phyloP scores from a whole-genome alignment of 768 basidiomycete species.

The Pisolithus microcarpus region DNA sequence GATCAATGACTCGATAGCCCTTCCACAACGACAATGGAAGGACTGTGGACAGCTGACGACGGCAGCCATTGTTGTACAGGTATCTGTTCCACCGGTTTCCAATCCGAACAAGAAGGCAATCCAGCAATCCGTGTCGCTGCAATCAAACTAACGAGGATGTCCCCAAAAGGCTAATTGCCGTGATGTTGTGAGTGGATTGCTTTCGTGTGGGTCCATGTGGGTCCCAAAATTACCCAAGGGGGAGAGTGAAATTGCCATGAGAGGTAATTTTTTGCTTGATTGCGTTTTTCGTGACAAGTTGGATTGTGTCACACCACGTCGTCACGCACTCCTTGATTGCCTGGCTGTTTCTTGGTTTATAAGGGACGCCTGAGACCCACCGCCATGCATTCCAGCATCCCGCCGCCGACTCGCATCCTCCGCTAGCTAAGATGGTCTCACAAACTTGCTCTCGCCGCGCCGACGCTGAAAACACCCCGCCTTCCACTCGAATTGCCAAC shows the following conservation, averaged over 20 bases:
- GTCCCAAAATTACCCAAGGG: slow-evolving; percentile 22
- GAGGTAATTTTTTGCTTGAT: slow-evolving; percentile 21
- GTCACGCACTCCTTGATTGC: slow-evolving; percentile 3
- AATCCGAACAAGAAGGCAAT: not conserved
- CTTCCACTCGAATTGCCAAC: slow-evolving; percentile 5
- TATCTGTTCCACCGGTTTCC: not conserved
- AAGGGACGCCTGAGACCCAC: slow-evolving; percentile 12
- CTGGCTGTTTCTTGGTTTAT: slow-evolving; percentile 10
- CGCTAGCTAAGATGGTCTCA: slow-evolving; percentile 21
- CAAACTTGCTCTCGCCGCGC: slow-evolving; percentile 16
- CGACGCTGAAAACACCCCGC: slow-evolving; percentile 31
- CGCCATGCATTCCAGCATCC: slow-evolving; percentile 4
- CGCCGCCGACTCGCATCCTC: slow-evolving; percentile 4
- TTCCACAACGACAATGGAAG: too few species aligned
- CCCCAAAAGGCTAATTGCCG: not conserved
- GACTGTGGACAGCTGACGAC: too few species aligned
- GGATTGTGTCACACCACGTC: slow-evolving; percentile 18
- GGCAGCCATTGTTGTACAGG: too few species aligned
- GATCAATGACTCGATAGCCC: too few species aligned
- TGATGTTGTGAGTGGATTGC: slow-evolving; percentile 22
- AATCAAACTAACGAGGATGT: not conserved
- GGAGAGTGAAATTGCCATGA: slow-evolving; percentile 14
- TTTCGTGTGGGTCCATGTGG: slow-evolving; percentile 18
- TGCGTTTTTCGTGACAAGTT: slow-evolving; percentile 27
- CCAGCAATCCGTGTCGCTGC: not conserved